Conservation (phyloP, 257 asterid species). For the Jacaranda copaia region DNA sequence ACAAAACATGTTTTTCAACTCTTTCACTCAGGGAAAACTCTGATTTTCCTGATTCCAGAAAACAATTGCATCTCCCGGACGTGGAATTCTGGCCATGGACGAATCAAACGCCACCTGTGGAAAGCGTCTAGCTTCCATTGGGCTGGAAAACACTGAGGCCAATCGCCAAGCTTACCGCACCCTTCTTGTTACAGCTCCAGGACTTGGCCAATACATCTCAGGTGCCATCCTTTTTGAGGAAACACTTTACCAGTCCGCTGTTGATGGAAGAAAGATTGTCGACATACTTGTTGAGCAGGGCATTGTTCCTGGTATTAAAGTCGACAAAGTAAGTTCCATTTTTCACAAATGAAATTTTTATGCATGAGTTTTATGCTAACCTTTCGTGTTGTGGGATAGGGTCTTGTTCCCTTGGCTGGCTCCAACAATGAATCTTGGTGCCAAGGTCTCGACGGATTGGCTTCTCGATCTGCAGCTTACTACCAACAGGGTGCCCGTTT, state of each 20-base stretch:
- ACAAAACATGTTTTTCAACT: background rate
- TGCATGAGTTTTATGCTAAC: constrained; percentile 5
- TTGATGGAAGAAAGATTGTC: constrained; percentile 60
- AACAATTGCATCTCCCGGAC: constrained; percentile 72
- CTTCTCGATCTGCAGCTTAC: constrained; percentile 68
- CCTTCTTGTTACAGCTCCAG: constrained; percentile 68
- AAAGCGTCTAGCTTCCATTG: constrained; percentile 67
- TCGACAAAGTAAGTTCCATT: constrained; percentile 52
- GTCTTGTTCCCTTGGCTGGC: constrained; percentile 64
- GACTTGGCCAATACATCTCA: constrained; percentile 67
- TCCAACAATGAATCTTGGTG: constrained; percentile 67
- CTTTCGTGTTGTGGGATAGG: constrained; percentile 50
- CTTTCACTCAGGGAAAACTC: too few species aligned
- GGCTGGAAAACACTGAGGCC: constrained; percentile 66
- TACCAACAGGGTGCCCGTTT: constrained; percentile 69
- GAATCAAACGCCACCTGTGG: constrained; percentile 78
- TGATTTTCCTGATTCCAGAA: constrained; percentile 39
- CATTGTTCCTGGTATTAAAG: constrained; percentile 72
- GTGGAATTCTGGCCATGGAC: constrained; percentile 74
- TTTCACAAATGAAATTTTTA: background rate
- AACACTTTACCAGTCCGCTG: constrained; percentile 69
- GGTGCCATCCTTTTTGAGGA: constrained; percentile 74
- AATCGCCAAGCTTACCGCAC: constrained; percentile 73
- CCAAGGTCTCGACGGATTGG: constrained; percentile 42
- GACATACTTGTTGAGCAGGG: constrained; percentile 55